phyloP scores from a whole-genome alignment of 768 basidiomycete genomes.

The Cantharellus cinnabarinus region DNA sequence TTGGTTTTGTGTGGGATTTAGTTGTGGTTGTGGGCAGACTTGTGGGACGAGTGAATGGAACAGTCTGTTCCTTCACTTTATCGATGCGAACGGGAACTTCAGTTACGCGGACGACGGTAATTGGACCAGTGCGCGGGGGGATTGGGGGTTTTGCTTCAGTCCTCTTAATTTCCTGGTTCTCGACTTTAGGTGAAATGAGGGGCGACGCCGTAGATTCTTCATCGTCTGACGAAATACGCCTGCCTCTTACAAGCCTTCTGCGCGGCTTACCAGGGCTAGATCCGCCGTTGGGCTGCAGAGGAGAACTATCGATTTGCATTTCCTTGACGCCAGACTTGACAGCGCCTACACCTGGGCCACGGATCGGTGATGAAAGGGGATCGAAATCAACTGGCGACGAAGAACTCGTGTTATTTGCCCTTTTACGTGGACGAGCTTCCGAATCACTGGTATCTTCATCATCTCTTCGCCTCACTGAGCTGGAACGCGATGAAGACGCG shows the following conservation, averaged over 20 bases:
- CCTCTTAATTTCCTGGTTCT: too few species aligned
- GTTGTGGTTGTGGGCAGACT: too few species aligned
- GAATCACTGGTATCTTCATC: not conserved
- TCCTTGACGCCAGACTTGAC: not conserved
- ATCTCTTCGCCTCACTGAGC: not conserved
- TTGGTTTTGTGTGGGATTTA: too few species aligned
- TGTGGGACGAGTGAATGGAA: too few species aligned
- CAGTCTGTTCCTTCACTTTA: too few species aligned
- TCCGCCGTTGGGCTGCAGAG: not conserved
- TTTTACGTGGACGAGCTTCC: not conserved
- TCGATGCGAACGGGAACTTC: too few species aligned
- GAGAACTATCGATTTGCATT: not conserved
- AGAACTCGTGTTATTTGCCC: conserved; percentile 32
- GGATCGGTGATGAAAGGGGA: not conserved
- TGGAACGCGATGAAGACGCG: not conserved
- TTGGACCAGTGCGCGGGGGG: too few species aligned
- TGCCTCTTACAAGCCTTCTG: not conserved
- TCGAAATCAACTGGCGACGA: too few species aligned
- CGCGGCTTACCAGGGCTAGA: conserved; percentile 1
- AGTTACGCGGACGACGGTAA: too few species aligned
- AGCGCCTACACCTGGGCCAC: not conserved
- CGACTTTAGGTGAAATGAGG: too few species aligned
- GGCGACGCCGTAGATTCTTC: too few species aligned
- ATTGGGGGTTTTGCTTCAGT: too few species aligned
- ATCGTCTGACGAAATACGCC: not conserved